A percentile compares a stretch with the other conserved stretches of the same genome.
Evolutionary conservation across 768 basidiomycete genomes (phyloP).

Genomic region (Tylopilus plumbeoviolaceoides): DNA sequence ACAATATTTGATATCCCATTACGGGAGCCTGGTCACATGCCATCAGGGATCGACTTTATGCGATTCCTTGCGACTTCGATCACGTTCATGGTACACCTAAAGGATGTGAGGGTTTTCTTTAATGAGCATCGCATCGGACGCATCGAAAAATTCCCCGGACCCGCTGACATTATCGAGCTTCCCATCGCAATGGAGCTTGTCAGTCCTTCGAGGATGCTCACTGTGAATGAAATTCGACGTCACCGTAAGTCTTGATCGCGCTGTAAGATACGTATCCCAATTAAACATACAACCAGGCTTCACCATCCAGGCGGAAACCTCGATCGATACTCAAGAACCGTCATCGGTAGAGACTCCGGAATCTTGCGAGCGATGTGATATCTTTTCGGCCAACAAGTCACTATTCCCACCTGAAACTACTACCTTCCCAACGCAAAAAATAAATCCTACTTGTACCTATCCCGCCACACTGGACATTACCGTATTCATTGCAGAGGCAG

Average conservation of each 20-base stretch:
- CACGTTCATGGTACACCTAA: slow-evolving; percentile 82
- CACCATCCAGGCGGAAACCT: not conserved
- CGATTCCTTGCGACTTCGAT: slow-evolving; percentile 91
- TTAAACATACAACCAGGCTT: not conserved
- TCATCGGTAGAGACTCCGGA: not conserved
- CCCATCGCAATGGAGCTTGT: slow-evolving; percentile 45
- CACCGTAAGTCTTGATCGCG: slow-evolving; percentile 43
- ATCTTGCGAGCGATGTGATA: not conserved
- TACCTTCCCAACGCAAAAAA: no score
- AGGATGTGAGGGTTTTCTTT: slow-evolving; percentile 71
- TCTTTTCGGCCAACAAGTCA: not conserved
- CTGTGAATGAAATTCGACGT: slow-evolving; percentile 55
- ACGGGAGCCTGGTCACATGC: slow-evolving; percentile 72
- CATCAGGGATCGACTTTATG: slow-evolving; percentile 75
- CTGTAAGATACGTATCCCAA: not conserved
- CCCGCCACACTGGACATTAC: not conserved
- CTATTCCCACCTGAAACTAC: no score
- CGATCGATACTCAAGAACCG: not conserved
- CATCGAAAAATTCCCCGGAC: slow-evolving; percentile 33
- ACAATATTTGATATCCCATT: slow-evolving; percentile 84
- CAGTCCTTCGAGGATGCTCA: slow-evolving; percentile 65
- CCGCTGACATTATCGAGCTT: not conserved
- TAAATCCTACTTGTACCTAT: not conserved
- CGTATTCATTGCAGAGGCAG: not conserved
- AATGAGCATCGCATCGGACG: slow-evolving; percentile 66